Conservation (phyloP, 306 rosid species). For the Fragaria iinumae region DNA sequence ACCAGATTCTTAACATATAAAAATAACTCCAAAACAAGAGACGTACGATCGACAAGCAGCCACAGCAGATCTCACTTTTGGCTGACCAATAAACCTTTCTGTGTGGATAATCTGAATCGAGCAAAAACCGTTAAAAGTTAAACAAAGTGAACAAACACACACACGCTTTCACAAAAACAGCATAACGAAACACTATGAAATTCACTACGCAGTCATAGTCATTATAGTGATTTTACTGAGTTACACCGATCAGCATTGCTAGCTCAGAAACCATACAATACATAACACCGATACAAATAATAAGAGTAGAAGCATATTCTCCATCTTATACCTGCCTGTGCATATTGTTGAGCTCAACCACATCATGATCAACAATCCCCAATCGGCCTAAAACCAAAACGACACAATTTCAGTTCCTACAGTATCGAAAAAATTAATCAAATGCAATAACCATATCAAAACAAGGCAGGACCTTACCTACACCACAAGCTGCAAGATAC, state of each 20-base stretch:
- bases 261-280: not conserved
- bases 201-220: too few species aligned
- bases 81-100: slow-evolving; percentile 82
- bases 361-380: slow-evolving; percentile 88
- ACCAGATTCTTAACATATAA: not conserved
- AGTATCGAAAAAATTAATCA: not conserved
- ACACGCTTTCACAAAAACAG: not conserved
- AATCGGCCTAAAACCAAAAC: slow-evolving; percentile 48
- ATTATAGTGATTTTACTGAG: not conserved
- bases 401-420: not conserved
- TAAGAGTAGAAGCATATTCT: not conserved
- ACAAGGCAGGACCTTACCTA: slow-evolving; percentile 45
- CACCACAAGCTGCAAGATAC: slow-evolving; percentile 89
- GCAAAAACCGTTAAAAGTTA: not conserved
- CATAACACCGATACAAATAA: not conserved
- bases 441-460: not conserved
- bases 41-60: slow-evolving; percentile 78
- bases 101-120: slow-evolving; percentile 73
- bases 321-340: slow-evolving; percentile 81
- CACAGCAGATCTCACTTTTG: slow-evolving; percentile 91
- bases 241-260: not conserved
- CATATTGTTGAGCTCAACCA: slow-evolving; percentile 94
- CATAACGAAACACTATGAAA: too few species aligned
- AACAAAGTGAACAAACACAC: not conserved
- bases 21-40: not conserved